phyloP scores from a whole-genome alignment of 495 filamentous ascomycete genomes.

The Aspergillus panamensis region DNA sequence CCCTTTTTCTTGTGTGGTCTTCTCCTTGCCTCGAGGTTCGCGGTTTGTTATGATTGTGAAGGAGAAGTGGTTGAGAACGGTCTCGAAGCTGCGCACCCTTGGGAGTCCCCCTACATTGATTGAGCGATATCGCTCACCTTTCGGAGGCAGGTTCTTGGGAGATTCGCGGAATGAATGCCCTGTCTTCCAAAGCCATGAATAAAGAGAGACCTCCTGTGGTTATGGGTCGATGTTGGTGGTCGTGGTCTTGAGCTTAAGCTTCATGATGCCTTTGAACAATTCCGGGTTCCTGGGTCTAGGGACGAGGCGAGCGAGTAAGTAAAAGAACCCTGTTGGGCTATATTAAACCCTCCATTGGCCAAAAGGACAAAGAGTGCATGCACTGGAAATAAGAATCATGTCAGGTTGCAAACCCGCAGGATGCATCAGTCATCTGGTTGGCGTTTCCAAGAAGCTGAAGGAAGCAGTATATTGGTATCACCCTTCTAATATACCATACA shows the following conservation, averaged over 20 bases:
- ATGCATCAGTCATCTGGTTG: constrained; percentile 22
- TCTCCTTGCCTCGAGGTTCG: too few species aligned
- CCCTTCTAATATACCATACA: constrained; percentile 8
- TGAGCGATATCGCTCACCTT: too few species aligned
- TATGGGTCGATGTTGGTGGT: background rate
- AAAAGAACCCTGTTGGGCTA: background rate
- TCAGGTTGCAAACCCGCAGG: constrained; percentile 25
- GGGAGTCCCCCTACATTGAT: too few species aligned
- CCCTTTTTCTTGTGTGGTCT: too few species aligned
- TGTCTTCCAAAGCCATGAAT: background rate
- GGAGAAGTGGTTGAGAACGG: too few species aligned
- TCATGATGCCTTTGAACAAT: background rate
- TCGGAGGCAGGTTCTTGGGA: background rate
- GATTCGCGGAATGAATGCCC: background rate
- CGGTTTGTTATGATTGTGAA: too few species aligned
- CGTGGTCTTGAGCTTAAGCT: background rate
- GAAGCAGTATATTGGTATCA: constrained; percentile 1
- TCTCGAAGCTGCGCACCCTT: too few species aligned
- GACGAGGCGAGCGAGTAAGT: background rate
- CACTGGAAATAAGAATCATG: constrained; percentile 25
- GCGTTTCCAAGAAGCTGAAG: background rate
- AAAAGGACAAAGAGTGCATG: constrained; percentile 12
- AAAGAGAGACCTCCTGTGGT: background rate
- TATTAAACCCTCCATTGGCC: background rate
- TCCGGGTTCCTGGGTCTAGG: constrained; percentile 10